phyloP scores from a whole-genome alignment of 345 rosid species.

The Populus alba region DNA sequence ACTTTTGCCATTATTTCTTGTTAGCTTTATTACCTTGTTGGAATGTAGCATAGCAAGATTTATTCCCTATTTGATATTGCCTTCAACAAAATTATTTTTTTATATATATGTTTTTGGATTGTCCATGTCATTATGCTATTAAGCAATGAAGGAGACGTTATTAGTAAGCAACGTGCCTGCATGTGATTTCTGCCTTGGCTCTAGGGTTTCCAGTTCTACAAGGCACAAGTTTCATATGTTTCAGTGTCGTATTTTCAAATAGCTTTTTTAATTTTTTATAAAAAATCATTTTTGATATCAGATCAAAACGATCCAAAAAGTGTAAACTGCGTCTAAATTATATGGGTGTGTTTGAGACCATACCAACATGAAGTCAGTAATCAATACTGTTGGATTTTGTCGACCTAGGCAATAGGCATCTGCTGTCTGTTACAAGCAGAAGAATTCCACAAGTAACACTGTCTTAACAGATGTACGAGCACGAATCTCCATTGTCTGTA shows the following conservation, averaged over 20 bases:
- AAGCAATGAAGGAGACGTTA: not conserved
- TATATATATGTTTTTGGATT: too few species aligned
- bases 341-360: not conserved
- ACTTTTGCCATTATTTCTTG: conserved; percentile 33
- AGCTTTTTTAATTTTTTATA: conserved; percentile 7
- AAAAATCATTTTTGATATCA: too few species aligned
- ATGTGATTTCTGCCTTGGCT: conserved; percentile 33
- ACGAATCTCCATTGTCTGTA: not conserved
- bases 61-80: not conserved
- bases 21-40: conserved; percentile 21
- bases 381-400: not conserved
- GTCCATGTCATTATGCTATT: conserved; percentile 6
- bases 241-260: too few species aligned
- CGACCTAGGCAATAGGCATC: too few species aligned
- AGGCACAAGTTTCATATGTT: conserved; percentile 10
- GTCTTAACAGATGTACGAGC: not conserved
- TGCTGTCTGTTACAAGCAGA: too few species aligned
- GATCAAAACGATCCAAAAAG: too few species aligned
- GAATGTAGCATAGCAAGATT: not conserved
- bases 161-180: conserved; percentile 30
- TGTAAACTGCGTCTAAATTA: too few species aligned
- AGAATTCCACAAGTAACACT: too few species aligned
- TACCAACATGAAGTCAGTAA: not conserved
- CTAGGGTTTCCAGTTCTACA: conserved; percentile 16
- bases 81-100: too few species aligned